Evolutionary conservation across 805 yeast genomes (phyloP).

Genomic region (Naumovozyma dairenensis): DNA sequence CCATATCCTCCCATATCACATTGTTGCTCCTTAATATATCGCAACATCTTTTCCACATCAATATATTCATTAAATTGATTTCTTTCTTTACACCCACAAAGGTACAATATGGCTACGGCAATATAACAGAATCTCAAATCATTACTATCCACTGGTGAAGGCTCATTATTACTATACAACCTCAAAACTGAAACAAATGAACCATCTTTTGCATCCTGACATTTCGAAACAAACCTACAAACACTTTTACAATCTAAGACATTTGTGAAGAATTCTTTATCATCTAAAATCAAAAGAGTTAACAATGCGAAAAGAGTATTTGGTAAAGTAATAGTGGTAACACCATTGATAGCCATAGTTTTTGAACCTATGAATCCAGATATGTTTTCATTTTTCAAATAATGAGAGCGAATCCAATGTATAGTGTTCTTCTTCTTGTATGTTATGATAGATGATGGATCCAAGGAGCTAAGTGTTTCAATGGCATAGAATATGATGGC

Average conservation of each 20-base stretch:
- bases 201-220: conserved; percentile 52
- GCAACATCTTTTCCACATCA: conserved; percentile 32
- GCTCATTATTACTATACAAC: conserved; percentile 15
- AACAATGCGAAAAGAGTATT: conserved; percentile 67
- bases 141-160: conserved; percentile 42
- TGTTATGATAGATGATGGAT: conserved; percentile 20
- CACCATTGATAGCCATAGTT: conserved; percentile 8
- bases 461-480: conserved; percentile 36
- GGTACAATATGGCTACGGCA: conserved; percentile 52
- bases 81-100: conserved; percentile 30
- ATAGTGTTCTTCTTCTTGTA: conserved; percentile 23
- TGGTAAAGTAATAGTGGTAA: conserved; percentile 46
- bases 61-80: conserved; percentile 30
- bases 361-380: conserved; percentile 24
- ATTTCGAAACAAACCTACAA: conserved; percentile 43
- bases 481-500: conserved; percentile 65
- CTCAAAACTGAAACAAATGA: conserved; percentile 43
- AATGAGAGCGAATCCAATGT: conserved; percentile 20
- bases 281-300: conserved; percentile 42
- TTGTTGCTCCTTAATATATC: conserved; percentile 31
- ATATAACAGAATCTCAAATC: conserved; percentile 70
- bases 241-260: conserved; percentile 35
- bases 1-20: conserved; percentile 69
- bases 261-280: conserved; percentile 31
- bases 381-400: conserved; percentile 10